A percentile compares a stretch with the other conserved stretches of the same genome.
phyloP scores from a whole-genome alignment of 139 green algal genomes.

The Limnomonas spitsbergensis region DNA sequence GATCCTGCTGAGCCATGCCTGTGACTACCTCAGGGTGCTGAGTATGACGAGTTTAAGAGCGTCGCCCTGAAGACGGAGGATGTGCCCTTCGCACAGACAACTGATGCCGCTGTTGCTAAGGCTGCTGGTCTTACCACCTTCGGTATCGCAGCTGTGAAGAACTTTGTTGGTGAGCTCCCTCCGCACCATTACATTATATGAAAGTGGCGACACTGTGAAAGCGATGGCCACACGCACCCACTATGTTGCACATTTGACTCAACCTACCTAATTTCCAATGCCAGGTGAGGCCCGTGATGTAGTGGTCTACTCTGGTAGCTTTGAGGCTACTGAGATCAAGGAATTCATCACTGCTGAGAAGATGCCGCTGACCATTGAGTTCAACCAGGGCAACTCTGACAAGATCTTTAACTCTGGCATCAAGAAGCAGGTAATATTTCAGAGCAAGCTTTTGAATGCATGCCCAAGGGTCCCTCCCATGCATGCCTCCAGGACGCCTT shows the following conservation, averaged over 20 bases:
- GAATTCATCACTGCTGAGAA: conserved; percentile 66
- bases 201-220: not conserved
- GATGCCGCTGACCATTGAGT: conserved; percentile 69
- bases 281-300: conserved; percentile 30
- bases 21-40: conserved; percentile 63
- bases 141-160: conserved; percentile 61
- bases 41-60: conserved; percentile 54
- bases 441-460: no score
- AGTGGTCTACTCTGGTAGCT: conserved; percentile 8
- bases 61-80: conserved; percentile 60
- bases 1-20: not conserved
- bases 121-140: conserved; percentile 52
- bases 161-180: conserved; percentile 51
- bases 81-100: conserved; percentile 66
- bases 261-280: no score
- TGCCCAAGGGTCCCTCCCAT: no score
- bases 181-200: not conserved
- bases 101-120: conserved; percentile 58
- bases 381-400: conserved; percentile 61
- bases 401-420: conserved; percentile 82
- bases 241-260: no score
- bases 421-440: conserved; percentile 59
- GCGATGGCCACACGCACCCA: not conserved
- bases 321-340: conserved; percentile 8
- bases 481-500: no score